Conservation (phyloP, 2,329 filamentous ascomycete species). For the Penicillium italicum region DNA sequence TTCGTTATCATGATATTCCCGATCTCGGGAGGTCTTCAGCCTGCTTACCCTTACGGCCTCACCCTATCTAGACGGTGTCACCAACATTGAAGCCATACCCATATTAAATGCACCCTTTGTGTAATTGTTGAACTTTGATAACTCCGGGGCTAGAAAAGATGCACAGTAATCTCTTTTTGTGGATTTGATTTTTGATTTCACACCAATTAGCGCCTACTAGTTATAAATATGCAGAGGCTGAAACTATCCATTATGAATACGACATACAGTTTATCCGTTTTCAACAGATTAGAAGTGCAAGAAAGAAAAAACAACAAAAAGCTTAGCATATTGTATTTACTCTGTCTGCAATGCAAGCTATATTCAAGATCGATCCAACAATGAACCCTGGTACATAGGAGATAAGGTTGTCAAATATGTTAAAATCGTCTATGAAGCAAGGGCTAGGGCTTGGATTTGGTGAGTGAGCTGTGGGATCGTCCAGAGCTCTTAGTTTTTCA, state of each 20-base stretch:
- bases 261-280: too few relatives aligned
- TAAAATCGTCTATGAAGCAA: neutral
- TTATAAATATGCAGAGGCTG: neutral
- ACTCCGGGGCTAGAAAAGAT: too few relatives aligned
- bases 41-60: neutral
- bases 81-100: neutral
- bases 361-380: neutral
- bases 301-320: neutral
- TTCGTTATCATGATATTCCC: neutral
- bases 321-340: neutral
- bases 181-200: neutral
- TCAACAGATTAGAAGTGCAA: neutral
- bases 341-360: neutral
- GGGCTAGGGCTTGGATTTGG: neutral
- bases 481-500: neutral
- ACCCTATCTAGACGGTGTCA: too few relatives aligned
- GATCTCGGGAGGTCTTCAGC: neutral
- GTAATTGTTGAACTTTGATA: accelerated
- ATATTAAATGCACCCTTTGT: neutral
- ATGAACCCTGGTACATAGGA: neutral
- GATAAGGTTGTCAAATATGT: neutral
- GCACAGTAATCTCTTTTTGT: neutral
- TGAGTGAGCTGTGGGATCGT: neutral
- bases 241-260: neutral
- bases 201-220: too few relatives aligned